Evolutionary conservation across 768 basidiomycete species (phyloP), one percentile per base, ranked within the genome.

Genomic region (Rhizopogon rudus): DNA sequence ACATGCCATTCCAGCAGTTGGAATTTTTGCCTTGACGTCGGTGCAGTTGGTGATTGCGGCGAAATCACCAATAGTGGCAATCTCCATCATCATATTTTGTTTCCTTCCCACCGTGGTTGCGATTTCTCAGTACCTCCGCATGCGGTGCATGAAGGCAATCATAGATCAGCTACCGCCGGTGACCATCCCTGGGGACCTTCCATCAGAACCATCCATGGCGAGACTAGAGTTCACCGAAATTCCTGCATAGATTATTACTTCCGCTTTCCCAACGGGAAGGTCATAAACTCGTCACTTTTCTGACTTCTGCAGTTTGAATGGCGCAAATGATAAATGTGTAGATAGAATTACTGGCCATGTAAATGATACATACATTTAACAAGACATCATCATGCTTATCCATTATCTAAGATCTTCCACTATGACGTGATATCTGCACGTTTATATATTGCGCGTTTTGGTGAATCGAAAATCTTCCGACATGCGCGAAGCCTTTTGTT

Each of bases 1-100:
- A 14, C 63, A 71, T 39, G 51, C 55, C 20, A 43, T 67, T n/a
- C 68, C 69, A 25, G 55, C 61, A 29, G 40, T 70, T 4, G 68
- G 68, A 16, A 59, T 69, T 53, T 60, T 58, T 2, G 57, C 53
- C 20, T 62, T 67, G 53, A 54, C 57, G 13, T 22, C 55, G 46
- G 50, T 65, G 20, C 52, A 62, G 35, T 46, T 69, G n/a, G 51
- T 56, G 29, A 28, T 52, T 13, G 42, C 49, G n/a, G 55, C 67
- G 17, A 57, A 50, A 31, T 71, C 69, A 14, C 63, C 69, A 6
- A 45, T 39, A 12, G 6, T 63, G 39, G 60, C 48, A 7, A 48
- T 60, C 13, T 58, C 40, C 7, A 29, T 66, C 13, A 56, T 71
- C 22, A 44, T 65, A 48, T 57, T 53, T 3, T 71, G 65, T 44